phyloP scores from a whole-genome alignment of 345 rosid genomes.

The Turritis glabra region DNA sequence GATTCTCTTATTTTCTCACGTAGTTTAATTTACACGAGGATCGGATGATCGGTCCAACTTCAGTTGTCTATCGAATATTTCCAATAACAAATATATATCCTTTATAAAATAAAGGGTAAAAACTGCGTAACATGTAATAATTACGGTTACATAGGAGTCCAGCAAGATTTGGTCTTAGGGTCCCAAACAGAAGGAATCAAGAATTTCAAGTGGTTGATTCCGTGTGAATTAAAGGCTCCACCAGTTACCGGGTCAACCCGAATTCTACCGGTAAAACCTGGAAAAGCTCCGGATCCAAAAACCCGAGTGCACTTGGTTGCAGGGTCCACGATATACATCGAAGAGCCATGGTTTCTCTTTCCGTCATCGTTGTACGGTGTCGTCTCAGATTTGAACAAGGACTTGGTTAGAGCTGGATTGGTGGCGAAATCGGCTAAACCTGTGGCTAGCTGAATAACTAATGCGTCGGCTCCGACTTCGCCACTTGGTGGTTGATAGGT shows the following conservation, averaged over 20 bases:
- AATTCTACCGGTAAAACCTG: slow-evolving; percentile 50
- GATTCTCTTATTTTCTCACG: neutral
- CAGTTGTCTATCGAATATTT: neutral
- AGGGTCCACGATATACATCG: slow-evolving; percentile 32
- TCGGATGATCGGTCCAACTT: slow-evolving; percentile 12
- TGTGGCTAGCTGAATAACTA: slow-evolving; percentile 59
- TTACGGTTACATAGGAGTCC: slow-evolving; percentile 40
- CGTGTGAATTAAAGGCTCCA: slow-evolving; percentile 58
- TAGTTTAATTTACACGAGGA: neutral
- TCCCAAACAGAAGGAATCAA: slow-evolving; percentile 77
- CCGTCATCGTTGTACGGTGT: neutral
- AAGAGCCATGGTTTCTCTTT: neutral
- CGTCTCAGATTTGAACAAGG: slow-evolving; percentile 25
- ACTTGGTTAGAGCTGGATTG: slow-evolving; percentile 47
- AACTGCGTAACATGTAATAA: slow-evolving; percentile 4
- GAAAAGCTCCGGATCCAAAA: slow-evolving; percentile 60
- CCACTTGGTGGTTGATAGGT: slow-evolving; percentile 58
- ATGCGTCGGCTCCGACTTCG: slow-evolving; percentile 61
- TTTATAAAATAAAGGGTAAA: neutral
- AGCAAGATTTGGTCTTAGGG: slow-evolving; percentile 47
- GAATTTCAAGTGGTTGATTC: slow-evolving; percentile 51
- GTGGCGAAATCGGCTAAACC: slow-evolving; percentile 55
- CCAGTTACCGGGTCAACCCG: slow-evolving; percentile 48
- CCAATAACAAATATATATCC: slow-evolving; percentile 1
- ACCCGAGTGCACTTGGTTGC: slow-evolving; percentile 47